Percentiles rank a stretch among this genome's conserved stretches.
phyloP scores from a whole-genome alignment of 371 early-diverging fungal genomes.

The Lichtheimia ramosa region DNA sequence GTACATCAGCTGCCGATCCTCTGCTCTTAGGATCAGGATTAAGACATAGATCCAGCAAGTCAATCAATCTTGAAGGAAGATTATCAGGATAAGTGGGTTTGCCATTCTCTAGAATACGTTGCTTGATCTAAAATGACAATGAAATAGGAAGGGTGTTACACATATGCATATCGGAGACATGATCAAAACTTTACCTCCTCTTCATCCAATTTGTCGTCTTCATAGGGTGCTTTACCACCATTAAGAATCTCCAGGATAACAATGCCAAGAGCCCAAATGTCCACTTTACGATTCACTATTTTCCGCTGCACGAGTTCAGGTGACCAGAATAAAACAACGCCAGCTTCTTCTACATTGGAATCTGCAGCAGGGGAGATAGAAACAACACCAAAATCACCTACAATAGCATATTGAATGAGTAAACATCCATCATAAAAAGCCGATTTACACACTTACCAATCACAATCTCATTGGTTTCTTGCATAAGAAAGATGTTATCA shows the following conservation, averaged over 20 bases:
- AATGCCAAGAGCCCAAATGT: constrained; percentile 53
- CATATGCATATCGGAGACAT: too few species aligned
- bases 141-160: constrained; percentile 2
- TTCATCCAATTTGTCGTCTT: constrained; percentile 49
- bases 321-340: constrained; percentile 55
- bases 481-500: constrained; percentile 48
- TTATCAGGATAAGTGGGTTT: constrained; percentile 38
- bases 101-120: constrained; percentile 38
- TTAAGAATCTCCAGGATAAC: constrained; percentile 48
- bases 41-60: constrained; percentile 42
- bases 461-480: constrained; percentile 38
- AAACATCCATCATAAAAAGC: not conserved
- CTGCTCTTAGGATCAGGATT: constrained; percentile 36
- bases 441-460: constrained; percentile 36
- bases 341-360: constrained; percentile 51
- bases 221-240: constrained; percentile 53
- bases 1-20: constrained; percentile 32
- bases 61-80: constrained; percentile 35
- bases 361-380: constrained; percentile 51
- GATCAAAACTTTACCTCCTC: constrained; percentile 31
- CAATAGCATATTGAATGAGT: not conserved
- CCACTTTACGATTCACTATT: constrained; percentile 45
- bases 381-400: constrained; percentile 55
- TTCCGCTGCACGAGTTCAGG: constrained; percentile 50
- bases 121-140: constrained; percentile 38